Conservation (phyloP, 352 stramenopile species). For the Pythium rhizo-oryzae region DNA sequence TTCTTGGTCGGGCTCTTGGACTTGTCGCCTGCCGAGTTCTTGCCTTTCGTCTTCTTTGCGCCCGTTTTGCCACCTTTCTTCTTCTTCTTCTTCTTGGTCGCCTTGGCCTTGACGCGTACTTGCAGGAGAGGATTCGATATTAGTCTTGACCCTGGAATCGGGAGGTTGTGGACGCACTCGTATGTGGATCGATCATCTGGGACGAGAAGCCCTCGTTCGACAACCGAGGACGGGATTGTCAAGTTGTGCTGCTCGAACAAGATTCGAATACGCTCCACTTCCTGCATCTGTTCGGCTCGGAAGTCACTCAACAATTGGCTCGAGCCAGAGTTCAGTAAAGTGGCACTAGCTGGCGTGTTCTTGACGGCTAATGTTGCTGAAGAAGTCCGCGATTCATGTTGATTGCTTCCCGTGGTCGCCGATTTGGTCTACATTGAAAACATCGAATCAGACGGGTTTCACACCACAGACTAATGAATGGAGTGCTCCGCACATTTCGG, state of each 20-base stretch:
- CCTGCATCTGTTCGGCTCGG: constrained; percentile 51
- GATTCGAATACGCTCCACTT: constrained; percentile 65
- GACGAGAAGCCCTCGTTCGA: constrained; percentile 62
- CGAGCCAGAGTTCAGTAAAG: neutral
- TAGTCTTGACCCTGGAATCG: constrained; percentile 50
- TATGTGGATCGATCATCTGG: constrained; percentile 57
- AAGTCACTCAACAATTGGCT: constrained; percentile 47
- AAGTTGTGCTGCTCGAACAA: constrained; percentile 64
- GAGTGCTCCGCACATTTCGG: neutral
- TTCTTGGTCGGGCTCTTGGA: constrained; percentile 25
- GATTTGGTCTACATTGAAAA: neutral
- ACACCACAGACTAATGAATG: neutral
- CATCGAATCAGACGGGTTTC: neutral
- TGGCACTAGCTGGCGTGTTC: neutral
- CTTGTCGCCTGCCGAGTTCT: constrained; percentile 21
- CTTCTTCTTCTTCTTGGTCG: constrained; percentile 52
- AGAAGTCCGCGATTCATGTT: neutral
- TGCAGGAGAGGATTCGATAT: constrained; percentile 47
- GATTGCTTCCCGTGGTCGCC: neutral
- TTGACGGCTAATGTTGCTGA: neutral
- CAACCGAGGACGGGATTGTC: constrained; percentile 32
- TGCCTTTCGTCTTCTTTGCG: constrained; percentile 42
- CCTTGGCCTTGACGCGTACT: constrained; percentile 38
- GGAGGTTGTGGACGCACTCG: constrained; percentile 56
- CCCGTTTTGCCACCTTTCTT: constrained; percentile 41